Evolutionary conservation across 345 rosid species (phyloP), one percentile per base, ranked within the genome.

Genomic region (Sonneratia alba): DNA sequence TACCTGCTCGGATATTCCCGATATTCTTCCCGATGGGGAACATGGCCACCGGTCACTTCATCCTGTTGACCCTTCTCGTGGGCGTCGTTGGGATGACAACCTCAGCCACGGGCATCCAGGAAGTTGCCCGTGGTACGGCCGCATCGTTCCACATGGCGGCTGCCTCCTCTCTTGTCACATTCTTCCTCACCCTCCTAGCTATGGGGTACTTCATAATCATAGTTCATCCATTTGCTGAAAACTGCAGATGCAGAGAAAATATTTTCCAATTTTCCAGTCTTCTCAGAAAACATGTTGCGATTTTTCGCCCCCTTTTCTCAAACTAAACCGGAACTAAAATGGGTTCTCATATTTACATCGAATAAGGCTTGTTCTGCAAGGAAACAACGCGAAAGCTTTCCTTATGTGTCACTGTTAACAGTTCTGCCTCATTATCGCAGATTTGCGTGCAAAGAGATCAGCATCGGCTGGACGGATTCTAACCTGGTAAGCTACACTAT

Each of bases 401-500:
- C 43, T 8, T 40, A 8, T 40, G 43, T 40, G 9, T 40, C 9
- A 55, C 18, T 0, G 3, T 7, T 55, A 55, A 55, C 6, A 18
- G 22, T 55, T 55, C 59, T 18, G 59, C n/a, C 59, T 55, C 34
- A 34, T 43, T 18, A 75, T 47, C n/a, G 72, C 87, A 93, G 98
- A 78, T 81, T 93, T 81, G 98, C 91, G 1, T 88, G 96, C 61
- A 91, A 91, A 67, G 98, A 93, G 84, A 93, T 93, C 66, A 27
- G 85, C 66, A 65, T 88, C 51, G 94, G 98, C 38, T 91, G 91
- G 92, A 84, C 88, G 22, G 90, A 86, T 61, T 81, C 92, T 40
- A 88, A 83, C 74, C 76, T 93, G 79, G 98, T 93, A 81, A 85
- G 82, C 2, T 55, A 22, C 59, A 16, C 18, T 16, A 18, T 21